These are phyloP conservation scores for Colletotrichum cordylinicola DNA, from an alignment of 2,329 filamentous ascomycete genomes.

Conservation along the genomic window DNA sequence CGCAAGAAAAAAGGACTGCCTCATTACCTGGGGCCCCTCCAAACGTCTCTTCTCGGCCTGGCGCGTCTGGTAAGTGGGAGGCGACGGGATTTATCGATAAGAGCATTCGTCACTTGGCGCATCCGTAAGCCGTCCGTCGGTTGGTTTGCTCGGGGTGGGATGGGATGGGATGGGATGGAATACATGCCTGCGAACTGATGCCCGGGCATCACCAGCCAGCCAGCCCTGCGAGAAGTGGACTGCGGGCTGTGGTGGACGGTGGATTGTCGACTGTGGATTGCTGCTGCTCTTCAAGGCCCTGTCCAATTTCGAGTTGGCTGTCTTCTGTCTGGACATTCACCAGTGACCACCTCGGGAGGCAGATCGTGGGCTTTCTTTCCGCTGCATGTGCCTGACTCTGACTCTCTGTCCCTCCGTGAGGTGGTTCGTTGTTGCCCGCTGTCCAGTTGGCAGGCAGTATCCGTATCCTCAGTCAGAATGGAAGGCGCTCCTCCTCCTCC, in stretches of 20 bases:
- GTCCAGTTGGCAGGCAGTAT: background rate
- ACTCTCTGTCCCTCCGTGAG: background rate
- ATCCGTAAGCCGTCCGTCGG: background rate
- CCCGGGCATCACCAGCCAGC: background rate
- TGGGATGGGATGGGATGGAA: background rate
- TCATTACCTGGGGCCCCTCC: background rate
- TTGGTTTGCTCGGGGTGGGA: background rate
- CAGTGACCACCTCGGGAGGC: background rate
- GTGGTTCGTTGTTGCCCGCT: background rate
- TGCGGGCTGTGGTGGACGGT: background rate
- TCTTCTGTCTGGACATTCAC: background rate
- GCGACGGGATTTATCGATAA: conserved; percentile 2
- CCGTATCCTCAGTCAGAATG: background rate
- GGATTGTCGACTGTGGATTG: background rate
- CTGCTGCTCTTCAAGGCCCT: background rate
- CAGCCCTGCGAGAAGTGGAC: background rate
- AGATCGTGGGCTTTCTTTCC: background rate
- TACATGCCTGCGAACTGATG: background rate
- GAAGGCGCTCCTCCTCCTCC: background rate
- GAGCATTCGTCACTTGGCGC: background rate
- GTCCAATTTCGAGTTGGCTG: background rate
- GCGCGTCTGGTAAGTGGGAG: conserved; percentile 13
- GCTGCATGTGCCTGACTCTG: background rate
- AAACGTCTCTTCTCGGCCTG: background rate
- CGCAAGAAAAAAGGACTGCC: background rate